Base-by-base conservation (phyloP, 768 basidiomycete genomes). In the Lactarius pseudohatsudake region DNA sequence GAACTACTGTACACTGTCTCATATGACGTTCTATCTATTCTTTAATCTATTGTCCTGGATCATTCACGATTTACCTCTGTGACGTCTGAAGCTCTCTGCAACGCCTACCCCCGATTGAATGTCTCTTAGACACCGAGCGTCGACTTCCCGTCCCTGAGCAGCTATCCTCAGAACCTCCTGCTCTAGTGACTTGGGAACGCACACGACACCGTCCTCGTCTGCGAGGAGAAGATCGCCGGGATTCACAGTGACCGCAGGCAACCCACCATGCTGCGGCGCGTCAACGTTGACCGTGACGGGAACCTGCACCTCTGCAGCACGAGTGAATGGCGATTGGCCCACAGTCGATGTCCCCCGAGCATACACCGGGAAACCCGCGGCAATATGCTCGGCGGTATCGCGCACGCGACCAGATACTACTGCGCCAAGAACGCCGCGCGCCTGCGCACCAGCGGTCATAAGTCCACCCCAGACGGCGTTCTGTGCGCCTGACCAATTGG, bases 401-500 rank as follows among this genome's bases (percentile, higher is more conserved):
- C 95, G 84, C 77, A 90, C 92, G 18, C 92, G 85, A 11, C 92
- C 92, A 54, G 89, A 91, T 66, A 96, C 89, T 50, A 96, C 80
- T 56, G 90, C 92, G 13, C 92, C 94, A 28, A 79, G 78, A 15
- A 86, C 87, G 22, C 83, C 83, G 64, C 88, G 86, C 15, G 85
- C 83, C 72, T 86, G 84, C 1, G 94, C 94, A 26, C 92, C 92
- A 0, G 91, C 90, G 13, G 92, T 87, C 93, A 94, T 93, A 58
- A 93, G 85, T 22, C 94, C 94, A 28, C 94, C 94, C 94, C 94
- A 96, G 7, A 94, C 91, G 4, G 93, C 92, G 71, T 87, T 90
- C 76, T 89, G 89, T 32, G 81, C 79, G 63, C 86, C 91, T 89
- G 74, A 13, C 56, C n/a, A 50, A 43, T 65, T 45, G 26, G 61